Base-by-base conservation (phyloP, 108 stramenopile genomes). In the Fistulifera solaris region DNA sequence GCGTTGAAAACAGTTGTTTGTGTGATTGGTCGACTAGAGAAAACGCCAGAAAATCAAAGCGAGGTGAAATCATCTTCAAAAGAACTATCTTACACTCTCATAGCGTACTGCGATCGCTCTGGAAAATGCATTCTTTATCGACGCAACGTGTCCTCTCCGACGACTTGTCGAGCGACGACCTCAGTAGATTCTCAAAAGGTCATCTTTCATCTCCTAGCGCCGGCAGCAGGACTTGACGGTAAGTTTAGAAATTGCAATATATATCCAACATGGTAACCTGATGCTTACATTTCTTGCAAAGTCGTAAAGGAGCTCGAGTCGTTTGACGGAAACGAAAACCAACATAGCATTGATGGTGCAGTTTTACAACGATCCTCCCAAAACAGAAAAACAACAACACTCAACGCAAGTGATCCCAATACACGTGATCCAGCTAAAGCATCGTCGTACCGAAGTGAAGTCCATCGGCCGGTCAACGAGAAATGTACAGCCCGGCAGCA, bases 81-180 rank as follows among this genome's bases (percentile, higher is more conserved):
- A 5, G 21, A 21, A 56, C 19, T 59, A 17, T 66, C 38, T 42
- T 88, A 82, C 54, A 80, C 75, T 15, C 70, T 90, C 27, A 21
- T 85, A 18, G 83, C 77, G 0, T 87, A 72, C 58, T 76, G 87
- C 7, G 87, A 94, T 49, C 38, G 65, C 21, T 64, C 89, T 23
- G 73, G 73, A 10, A 72, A 85, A 4, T 64, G 71, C 27, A 49
- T 89, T n/a, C 41, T 81, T 15, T 81, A 65, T 44, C 60, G 63
- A 41, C 65, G 70, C 12, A 66, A 81, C 48, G 61, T 94, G 22
- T 43, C 55, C 3, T 54, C 52, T 10, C 72, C 72, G 23, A 62
- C 55, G 15, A 51, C 62, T 25, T 58, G 71, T 45, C 22, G 48
- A 24, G 56, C 89, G n/a, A 40, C 41, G 16, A 68, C 64, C 46